Percentiles rank a stretch among this genome's conserved stretches.
These are phyloP conservation scores for Leccinum variicolor DNA, from an alignment of 768 basidiomycete genomes.

Conservation along the genomic window DNA sequence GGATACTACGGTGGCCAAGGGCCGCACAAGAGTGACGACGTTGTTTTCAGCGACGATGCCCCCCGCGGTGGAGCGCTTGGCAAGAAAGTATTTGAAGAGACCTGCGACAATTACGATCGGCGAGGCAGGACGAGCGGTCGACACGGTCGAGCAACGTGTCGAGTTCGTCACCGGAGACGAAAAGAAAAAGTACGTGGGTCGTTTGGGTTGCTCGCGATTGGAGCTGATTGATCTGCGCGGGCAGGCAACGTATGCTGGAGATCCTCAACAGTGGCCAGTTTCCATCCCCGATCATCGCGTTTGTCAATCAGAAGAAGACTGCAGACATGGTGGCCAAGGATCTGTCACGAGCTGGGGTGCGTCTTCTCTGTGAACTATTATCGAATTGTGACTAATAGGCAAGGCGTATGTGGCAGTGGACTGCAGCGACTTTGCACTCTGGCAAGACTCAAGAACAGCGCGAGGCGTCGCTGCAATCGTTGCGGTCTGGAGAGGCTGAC, in stretches of 20 bases:
- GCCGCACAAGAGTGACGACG: slow-evolving; percentile 88
- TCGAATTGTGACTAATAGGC: not conserved
- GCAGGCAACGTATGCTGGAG: slow-evolving; percentile 80
- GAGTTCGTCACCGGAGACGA: slow-evolving; percentile 93
- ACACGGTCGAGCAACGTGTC: slow-evolving; percentile 94
- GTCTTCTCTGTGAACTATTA: slow-evolving; percentile 28
- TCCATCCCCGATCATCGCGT: slow-evolving; percentile 92
- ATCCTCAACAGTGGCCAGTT: slow-evolving; percentile 86
- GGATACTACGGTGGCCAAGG: slow-evolving; percentile 51
- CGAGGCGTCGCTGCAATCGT: slow-evolving; percentile 83
- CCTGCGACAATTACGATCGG: slow-evolving; percentile 98
- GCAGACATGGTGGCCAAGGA: slow-evolving; percentile 98
- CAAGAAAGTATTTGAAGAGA: slow-evolving; percentile 88
- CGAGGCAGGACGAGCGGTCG: slow-evolving; percentile 96
- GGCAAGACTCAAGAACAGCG: slow-evolving; percentile 98
- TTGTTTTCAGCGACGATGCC: slow-evolving; percentile 99
- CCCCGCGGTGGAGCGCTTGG: slow-evolving; percentile 90
- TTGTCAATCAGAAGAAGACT: slow-evolving; percentile 99
- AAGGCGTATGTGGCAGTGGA: slow-evolving; percentile 57
- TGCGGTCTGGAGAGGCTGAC: slow-evolving; percentile 83
- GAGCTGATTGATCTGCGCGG: slow-evolving; percentile 6
- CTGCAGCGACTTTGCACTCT: slow-evolving; percentile 87
- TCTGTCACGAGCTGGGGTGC: slow-evolving; percentile 80
- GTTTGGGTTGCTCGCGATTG: not conserved
- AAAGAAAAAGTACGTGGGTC: slow-evolving; percentile 81